Percentiles rank a stretch among this genome's conserved stretches.
Conservation (phyloP, 2,329 filamentous ascomycete species). For the Chaetomium sp. region DNA sequence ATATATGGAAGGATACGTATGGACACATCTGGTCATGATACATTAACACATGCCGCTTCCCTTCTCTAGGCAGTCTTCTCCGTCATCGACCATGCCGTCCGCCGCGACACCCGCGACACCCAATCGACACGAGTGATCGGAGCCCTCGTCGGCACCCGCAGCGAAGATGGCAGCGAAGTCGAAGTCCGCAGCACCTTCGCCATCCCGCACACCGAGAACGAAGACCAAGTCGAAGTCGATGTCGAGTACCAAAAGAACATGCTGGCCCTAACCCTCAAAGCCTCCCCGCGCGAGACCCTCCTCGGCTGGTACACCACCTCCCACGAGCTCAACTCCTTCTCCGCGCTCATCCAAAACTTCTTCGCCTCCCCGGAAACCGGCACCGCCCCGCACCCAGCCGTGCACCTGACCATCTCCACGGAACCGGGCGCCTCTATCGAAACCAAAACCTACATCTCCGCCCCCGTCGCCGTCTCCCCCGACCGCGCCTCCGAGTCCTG, state of each 20-base stretch:
- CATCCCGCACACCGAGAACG: conserved; percentile 95
- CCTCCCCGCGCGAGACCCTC: conserved; percentile 85
- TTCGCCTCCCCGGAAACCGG: conserved; percentile 95
- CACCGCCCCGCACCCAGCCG: conserved; percentile 93
- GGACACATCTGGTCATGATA: too few relatives aligned
- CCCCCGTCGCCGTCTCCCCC: conserved; percentile 87
- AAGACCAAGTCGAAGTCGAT: conserved; percentile 98
- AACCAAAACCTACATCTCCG: conserved; percentile 89
- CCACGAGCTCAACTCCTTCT: conserved; percentile 96
- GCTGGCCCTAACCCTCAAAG: conserved; percentile 89
- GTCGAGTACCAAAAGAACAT: conserved; percentile 99
- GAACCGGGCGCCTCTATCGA: conserved; percentile 83
- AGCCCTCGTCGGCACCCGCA: conserved; percentile 84
- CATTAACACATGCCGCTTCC: neutral
- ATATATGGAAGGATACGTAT: too few relatives aligned
- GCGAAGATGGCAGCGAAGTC: conserved; percentile 94
- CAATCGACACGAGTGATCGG: conserved; percentile 96
- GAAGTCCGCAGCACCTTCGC: conserved; percentile 96
- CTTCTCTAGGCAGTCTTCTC: conserved; percentile 56
- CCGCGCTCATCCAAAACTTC: conserved; percentile 98
- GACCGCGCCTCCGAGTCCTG: conserved; percentile 95
- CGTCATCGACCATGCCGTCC: conserved; percentile 88
- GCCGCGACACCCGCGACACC: conserved; percentile 66
- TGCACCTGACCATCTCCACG: conserved; percentile 92
- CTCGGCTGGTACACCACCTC: conserved; percentile 98